Base-by-base conservation (phyloP, 2,329 filamentous ascomycete species). In the Claviceps monticola region DNA sequence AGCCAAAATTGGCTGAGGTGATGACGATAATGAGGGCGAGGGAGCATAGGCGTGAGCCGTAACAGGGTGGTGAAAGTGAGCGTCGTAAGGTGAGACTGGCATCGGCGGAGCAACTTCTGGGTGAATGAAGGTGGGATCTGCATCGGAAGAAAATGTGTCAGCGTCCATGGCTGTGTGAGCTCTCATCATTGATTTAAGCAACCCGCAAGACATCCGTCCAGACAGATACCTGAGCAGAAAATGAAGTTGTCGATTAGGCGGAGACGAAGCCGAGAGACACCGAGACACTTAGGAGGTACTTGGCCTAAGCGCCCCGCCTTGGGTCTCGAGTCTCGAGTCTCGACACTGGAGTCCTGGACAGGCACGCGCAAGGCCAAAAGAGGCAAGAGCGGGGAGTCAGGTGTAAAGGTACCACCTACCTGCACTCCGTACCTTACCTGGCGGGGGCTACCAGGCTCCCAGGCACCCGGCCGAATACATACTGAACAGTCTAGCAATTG, bases 11-110 rank as follows among this genome's bases (percentile, higher is more conserved):
- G 56, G 71, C 68, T 70, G 75, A 29, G 70, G 75, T 38, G 69
- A 74, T 16, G 78, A 75, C 29, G 65, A 62, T 41, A 79, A 73
- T n/a, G 79, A 78, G 4, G 84, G 83, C 1, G 84, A 87, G 44
- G 77, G 71, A 44, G 79, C 76, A 62, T 75, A 80, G 16, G 66
- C 66, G 54, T 71, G 68, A 50, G 29, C 29, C 29, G 67, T 66
- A 7, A 42, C 41, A 48, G 68, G 66, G 46, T 71, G 71, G 50
- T 74, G 72, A 60, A 72, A 78, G 56, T 67, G 65, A 36, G 64
- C 64, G 29, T 79, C 75, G 58, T 72, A 79, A 17, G 68, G 64
- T 29, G 71, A 68, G 26, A 68, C 62, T 36, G 63, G 60, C 67
- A 79, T 74, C 51, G 69, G 68, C 36, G 71, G 66, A 58, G 65